phyloP scores from a whole-genome alignment of 83 land plant genomes.

The Thuja plicata region DNA sequence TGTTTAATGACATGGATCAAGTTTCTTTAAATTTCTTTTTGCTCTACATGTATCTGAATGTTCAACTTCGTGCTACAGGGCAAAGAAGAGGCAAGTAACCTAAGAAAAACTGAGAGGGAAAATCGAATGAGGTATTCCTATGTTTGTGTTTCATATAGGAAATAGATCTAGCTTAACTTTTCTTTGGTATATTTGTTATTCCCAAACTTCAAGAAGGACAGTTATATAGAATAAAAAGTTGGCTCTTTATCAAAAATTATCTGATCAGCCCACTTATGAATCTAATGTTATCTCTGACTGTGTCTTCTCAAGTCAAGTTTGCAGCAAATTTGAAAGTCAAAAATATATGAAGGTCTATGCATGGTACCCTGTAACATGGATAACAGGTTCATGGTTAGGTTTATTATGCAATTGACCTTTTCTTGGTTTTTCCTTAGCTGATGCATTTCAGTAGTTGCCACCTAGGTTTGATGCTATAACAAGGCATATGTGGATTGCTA shows the following conservation, averaged over 20 bases:
- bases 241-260: neutral
- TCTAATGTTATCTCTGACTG: neutral
- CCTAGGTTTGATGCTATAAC: neutral
- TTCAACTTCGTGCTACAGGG: neutral
- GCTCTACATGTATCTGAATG: neutral
- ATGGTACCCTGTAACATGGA: neutral
- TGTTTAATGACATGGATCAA: neutral
- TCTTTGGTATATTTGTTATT: neutral
- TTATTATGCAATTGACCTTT: neutral
- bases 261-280: neutral
- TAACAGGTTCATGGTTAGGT: neutral
- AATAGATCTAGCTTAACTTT: neutral
- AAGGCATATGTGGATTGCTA: neutral
- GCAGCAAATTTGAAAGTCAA: neutral
- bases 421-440: neutral
- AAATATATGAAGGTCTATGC: neutral
- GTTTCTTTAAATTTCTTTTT: neutral
- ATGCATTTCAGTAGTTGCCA: conserved; percentile 1
- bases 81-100: neutral
- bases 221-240: neutral
- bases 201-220: neutral
- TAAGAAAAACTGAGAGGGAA: conserved; percentile 11
- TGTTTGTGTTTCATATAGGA: neutral
- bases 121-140: neutral
- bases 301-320: neutral